phyloP scores from a whole-genome alignment of 192 early-diverging fungal species.

The Coemansia sp. region DNA sequence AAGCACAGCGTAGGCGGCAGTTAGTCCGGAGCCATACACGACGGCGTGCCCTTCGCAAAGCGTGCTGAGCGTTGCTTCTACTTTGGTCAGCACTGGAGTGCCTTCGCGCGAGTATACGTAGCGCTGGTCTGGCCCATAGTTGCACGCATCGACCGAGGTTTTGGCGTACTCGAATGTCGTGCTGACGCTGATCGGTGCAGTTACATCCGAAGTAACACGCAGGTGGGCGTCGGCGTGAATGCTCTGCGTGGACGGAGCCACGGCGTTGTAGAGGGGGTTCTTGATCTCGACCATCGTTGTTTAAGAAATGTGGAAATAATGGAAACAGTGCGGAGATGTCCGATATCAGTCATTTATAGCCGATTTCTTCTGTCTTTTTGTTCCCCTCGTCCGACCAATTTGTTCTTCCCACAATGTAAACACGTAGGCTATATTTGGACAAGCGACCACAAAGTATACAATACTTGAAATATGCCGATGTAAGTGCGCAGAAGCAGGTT shows the following conservation, averaged over 20 bases:
- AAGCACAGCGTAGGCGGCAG: conserved; percentile 58
- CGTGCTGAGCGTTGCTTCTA: conserved; percentile 58
- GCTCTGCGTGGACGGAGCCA: conserved; percentile 40
- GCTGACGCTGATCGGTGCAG: conserved; percentile 55
- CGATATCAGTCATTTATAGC: no score
- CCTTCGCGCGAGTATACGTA: conserved; percentile 56
- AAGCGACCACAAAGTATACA: no score
- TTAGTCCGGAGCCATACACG: conserved; percentile 60
- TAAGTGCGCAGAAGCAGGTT: no score
- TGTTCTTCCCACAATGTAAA: no score
- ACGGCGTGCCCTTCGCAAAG: conserved; percentile 60
- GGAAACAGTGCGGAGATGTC: no score
- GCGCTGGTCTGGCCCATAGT: conserved; percentile 37
- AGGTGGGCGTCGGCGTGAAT: conserved; percentile 56
- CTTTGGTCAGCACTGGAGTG: conserved; percentile 43
- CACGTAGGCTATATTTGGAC: no score
- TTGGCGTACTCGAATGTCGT: conserved; percentile 53
- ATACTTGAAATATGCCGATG: no score
- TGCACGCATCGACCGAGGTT: conserved; percentile 21
- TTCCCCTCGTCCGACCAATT: no score
- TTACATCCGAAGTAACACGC: conserved; percentile 52
- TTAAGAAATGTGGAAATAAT: no score
- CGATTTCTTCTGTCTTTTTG: no score
- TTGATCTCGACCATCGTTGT: conserved; percentile 35
- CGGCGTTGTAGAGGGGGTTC: conserved; percentile 23